Conservation (phyloP, 345 rosid species). For the Xanthoceras sorbifolium region DNA sequence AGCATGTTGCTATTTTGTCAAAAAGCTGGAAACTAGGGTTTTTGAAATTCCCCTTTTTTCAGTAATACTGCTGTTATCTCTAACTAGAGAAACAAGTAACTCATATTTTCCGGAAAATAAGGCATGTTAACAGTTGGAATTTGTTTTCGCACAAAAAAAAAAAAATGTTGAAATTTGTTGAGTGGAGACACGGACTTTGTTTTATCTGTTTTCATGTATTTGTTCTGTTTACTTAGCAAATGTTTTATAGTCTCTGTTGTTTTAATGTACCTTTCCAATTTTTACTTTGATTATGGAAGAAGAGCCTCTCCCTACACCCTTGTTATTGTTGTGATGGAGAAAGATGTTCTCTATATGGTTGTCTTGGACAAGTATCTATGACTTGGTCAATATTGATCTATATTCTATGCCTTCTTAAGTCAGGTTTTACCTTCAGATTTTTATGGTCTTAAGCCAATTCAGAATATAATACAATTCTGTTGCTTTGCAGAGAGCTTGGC, state of each 20-base stretch:
- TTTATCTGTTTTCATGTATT: too few relatives aligned
- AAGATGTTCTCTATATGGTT: not conserved
- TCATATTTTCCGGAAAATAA: too few relatives aligned
- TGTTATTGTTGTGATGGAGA: not conserved
- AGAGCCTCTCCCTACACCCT: not conserved
- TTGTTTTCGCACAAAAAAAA: too few relatives aligned
- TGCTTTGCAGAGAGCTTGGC: constrained; percentile 81
- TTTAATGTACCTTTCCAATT: not conserved
- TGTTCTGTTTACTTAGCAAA: not conserved
- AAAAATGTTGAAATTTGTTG: not conserved
- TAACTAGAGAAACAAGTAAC: not conserved
- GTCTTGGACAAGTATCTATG: not conserved
- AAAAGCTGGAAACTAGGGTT: not conserved
- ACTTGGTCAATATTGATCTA: not conserved
- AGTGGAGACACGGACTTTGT: not conserved
- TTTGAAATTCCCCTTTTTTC: too few relatives aligned
- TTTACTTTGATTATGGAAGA: not conserved
- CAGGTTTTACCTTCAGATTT: not conserved
- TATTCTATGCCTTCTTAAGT: not conserved
- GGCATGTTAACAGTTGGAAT: not conserved
- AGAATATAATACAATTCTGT: constrained; percentile 9
- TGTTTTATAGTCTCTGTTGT: not conserved
- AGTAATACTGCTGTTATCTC: not conserved
- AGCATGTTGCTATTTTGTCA: not conserved
- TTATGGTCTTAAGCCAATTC: constrained; percentile 11